Evolutionary conservation across 306 rosid species (phyloP), one percentile per base, ranked within the genome.

Genomic region (Ammopiptanthus mongolicus): DNA sequence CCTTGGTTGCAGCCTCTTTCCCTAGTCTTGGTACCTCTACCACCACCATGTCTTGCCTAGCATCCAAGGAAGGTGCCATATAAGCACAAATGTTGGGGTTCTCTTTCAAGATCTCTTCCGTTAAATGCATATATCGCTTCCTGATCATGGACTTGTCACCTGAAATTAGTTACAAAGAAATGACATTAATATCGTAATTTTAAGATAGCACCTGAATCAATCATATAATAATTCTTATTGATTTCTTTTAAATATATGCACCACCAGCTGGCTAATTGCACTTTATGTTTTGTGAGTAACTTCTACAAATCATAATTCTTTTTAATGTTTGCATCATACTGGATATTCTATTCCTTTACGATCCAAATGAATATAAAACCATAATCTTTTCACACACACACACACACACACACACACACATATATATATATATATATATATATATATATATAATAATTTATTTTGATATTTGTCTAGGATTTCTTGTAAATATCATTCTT

Each of bases 1-100:
- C 93, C 78, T 87, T 91, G 0, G 69, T 18, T 2, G 97, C 97
- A 2, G 94, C 94, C 25, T 89, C 92, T 63, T 91, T 91, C 0
- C 97, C 97, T 0, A 91, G 77, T 14, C 46, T 89, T 14, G 97
- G 97, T 1, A 91, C 85, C 73, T 89, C 97, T 0, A 87, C 87
- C 0, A 89, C 88, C 42, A 86, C 88, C 84, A 88, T 91, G 68
- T 91, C 92, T 62, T 91, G 94, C 33, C 97, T 83, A 0, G 90
- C 89, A 75, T 91, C 91, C 51, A 91, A 58, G 1, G 97, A 91
- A 2, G 93, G 89, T 13, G 90, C 90, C 88, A 83, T 86, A 55
- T 87, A 87, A 8, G 76, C 88, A 1, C 93, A 87, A 8, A 91
- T 0, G 28, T 10, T 73, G 0, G 84, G 84, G n/a, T 80, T 80